Percentiles rank a stretch among this genome's conserved stretches.
Conservation (phyloP, 2,329 filamentous ascomycete genomes). For the Ceratocystis albifundus region DNA sequence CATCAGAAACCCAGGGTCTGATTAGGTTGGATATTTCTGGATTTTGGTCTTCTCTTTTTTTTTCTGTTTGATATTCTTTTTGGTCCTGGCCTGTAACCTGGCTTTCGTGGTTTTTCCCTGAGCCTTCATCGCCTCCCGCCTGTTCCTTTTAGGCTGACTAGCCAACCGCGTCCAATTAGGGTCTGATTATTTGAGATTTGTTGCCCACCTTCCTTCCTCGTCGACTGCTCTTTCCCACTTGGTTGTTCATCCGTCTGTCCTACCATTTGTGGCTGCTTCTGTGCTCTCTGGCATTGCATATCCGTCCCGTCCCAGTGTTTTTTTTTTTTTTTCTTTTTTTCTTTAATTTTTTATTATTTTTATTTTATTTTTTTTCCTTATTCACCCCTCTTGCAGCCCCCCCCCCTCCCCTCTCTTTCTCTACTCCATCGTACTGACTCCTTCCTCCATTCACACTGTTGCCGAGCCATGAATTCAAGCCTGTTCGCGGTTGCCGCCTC, state of each 20-base stretch:
- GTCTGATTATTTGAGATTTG: not conserved
- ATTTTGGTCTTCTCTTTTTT: not conserved
- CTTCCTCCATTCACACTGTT: slow-evolving; percentile 2
- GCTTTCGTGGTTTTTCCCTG: slow-evolving; percentile 3
- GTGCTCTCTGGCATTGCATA: not conserved
- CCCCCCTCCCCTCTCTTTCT: not conserved
- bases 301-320: slow-evolving; percentile 8
- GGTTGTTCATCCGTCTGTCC: not conserved
- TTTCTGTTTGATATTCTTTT: not conserved
- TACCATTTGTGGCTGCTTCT: not conserved
- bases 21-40: slow-evolving; percentile 7
- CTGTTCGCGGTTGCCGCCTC: slow-evolving; percentile 14
- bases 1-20: not conserved
- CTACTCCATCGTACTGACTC: not conserved
- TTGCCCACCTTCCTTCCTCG: not conserved
- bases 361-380: not conserved
- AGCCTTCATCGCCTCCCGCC: not conserved
- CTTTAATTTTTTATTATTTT: not conserved
- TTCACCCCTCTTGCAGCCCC: not conserved
- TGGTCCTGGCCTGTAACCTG: not conserved
- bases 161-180: not conserved
- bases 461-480: slow-evolving; percentile 19
- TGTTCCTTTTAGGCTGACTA: not conserved
- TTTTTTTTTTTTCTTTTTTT: not conserved
- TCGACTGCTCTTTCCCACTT: not conserved